Base-by-base conservation (phyloP, 176 grass and related monocot species). In the Ampelocalamus luodianensis region DNA sequence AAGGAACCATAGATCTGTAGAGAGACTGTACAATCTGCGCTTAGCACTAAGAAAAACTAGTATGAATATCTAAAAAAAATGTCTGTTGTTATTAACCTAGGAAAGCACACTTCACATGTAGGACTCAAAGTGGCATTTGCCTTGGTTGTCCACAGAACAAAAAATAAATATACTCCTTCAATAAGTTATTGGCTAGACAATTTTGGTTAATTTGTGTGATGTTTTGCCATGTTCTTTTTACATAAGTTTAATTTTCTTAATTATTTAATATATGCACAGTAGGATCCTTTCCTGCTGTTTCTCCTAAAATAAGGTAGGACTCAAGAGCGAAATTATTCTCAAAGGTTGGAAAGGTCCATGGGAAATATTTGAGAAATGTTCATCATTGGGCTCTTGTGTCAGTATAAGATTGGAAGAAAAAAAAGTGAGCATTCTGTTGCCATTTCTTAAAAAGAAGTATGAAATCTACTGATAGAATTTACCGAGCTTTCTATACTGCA, bases 1-100 rank as follows among this genome's bases (percentile, higher is more conserved):
- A 85, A 85, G 67, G 37, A 23, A 36, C 46, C 5, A 84, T 65
- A 63, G 9, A 71, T 63, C 55, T 12, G n/a, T 20, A 78, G 8
- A 70, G 37, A 32, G 29, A 80, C 24, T 72, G 32, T 20, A 71
- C 55, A 55, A 83, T 61, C 20, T 8, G 54, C 22, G 15, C 26
- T 78, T 61, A 63, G 11, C 53, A 69, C 16, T 77, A 10, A 18
- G 10, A 5, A 62, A 82, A 38, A 18, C 61, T 59, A 40, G 42
- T 32, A 49, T n/a, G 14, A 56, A 65, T 15, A 72, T 73, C 68
- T 3, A 71, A 34, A 74, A 74, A 1, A 55, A 37, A 8, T 20
- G 18, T 16, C 18, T 38, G 37, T 42, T 56, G 23, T 18, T 54
- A 15, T 27, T 83, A 75, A 40, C 50, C 29, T 37, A 49, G 44